Evolutionary conservation across 495 filamentous ascomycete species (phyloP).

Genomic region (Evernia prunastri): DNA sequence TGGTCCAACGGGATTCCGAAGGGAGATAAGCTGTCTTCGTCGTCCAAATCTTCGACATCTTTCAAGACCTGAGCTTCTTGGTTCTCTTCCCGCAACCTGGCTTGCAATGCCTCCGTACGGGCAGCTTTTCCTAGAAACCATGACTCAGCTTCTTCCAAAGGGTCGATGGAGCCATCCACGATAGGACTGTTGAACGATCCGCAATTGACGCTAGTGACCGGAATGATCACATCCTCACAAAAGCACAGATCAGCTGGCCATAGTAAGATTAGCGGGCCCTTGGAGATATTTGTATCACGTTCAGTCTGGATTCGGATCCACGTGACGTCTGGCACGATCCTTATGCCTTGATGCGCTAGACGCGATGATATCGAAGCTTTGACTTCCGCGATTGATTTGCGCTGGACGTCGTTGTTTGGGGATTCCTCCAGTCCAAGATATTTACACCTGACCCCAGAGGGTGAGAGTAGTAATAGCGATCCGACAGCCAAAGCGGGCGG

Average conservation of each 20-base stretch:
- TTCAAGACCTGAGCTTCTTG: slow-evolving; percentile 42
- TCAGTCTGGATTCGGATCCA: slow-evolving; percentile 1
- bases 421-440: background rate
- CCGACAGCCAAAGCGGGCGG: background rate
- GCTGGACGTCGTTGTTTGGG: slow-evolving; percentile 5
- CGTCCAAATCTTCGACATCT: slow-evolving; percentile 46
- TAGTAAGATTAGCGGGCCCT: slow-evolving; percentile 27
- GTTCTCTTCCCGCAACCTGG: slow-evolving; percentile 32
- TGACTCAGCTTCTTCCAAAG: slow-evolving; percentile 57
- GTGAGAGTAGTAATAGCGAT: slow-evolving; percentile 5
- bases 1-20: slow-evolving; percentile 44
- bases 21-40: slow-evolving; percentile 9
- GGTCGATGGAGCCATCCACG: slow-evolving; percentile 37
- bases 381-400: background rate
- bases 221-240: slow-evolving; percentile 14
- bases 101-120: slow-evolving; percentile 9
- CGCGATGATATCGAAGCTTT: slow-evolving; percentile 1
- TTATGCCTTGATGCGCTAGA: background rate
- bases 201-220: background rate
- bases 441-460: background rate
- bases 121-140: slow-evolving; percentile 51
- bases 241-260: slow-evolving; percentile 45
- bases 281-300: background rate
- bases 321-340: background rate
- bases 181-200: background rate